Evolutionary conservation across 768 basidiomycete species (phyloP).

Genomic region (Boletus barrowsii): DNA sequence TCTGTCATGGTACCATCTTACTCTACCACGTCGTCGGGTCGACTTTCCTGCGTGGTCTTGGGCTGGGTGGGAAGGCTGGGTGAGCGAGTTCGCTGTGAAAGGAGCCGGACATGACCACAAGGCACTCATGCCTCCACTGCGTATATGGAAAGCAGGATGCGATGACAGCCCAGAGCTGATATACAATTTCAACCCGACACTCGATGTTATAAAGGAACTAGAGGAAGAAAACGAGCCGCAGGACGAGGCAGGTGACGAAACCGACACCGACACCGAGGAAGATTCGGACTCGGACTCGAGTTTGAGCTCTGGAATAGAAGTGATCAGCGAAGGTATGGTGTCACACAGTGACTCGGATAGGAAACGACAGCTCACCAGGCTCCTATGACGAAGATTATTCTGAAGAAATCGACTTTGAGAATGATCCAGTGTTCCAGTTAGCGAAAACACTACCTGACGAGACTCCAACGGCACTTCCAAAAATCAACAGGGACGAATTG

Average conservation of each 20-base stretch:
- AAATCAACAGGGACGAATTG: not conserved
- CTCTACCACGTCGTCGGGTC: not conserved
- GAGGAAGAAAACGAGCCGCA: not conserved
- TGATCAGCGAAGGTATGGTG: not conserved
- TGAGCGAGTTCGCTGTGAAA: not conserved
- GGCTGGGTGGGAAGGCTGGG: constrained; percentile 8
- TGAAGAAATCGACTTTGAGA: not conserved
- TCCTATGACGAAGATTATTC: no score
- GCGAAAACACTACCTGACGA: not conserved
- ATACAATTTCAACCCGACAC: constrained; percentile 8
- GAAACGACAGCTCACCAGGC: not conserved
- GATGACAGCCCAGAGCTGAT: not conserved
- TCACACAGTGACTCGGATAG: not conserved
- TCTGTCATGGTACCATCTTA: constrained; percentile 8
- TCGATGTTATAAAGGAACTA: not conserved
- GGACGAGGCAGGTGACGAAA: not conserved
- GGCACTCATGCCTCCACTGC: constrained; percentile 1
- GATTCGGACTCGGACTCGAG: not conserved
- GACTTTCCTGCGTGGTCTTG: constrained; percentile 12
- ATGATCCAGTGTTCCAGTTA: not conserved
- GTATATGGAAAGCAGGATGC: constrained; percentile 8
- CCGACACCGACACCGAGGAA: not conserved
- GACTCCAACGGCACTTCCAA: not conserved
- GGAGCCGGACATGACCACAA: not conserved
- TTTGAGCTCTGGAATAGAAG: not conserved